A percentile compares a stretch with the other conserved stretches of the same genome.
Evolutionary conservation across 306 rosid genomes (phyloP).

Genomic region (Styphnolobium japonicum): DNA sequence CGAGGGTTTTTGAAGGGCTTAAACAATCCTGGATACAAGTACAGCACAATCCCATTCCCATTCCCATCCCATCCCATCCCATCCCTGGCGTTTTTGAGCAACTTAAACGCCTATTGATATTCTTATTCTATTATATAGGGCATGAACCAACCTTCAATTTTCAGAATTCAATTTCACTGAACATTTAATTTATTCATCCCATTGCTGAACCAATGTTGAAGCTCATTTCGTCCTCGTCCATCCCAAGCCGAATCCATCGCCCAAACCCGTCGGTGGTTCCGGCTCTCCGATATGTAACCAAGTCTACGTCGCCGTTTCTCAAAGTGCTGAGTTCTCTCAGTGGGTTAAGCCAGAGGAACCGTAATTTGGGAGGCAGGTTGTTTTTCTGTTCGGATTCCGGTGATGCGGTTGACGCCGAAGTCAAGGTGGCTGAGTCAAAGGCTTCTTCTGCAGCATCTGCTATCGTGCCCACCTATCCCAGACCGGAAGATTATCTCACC

Average conservation of each 20-base stretch:
- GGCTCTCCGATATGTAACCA: conserved; percentile 42
- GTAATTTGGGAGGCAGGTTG: conserved; percentile 40
- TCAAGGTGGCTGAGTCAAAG: conserved; percentile 52
- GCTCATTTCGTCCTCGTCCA: conserved; percentile 53
- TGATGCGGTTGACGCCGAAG: conserved; percentile 60
- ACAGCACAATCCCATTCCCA: not conserved
- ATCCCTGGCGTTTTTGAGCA: conserved; percentile 49
- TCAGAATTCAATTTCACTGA: not conserved
- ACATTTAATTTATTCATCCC: not conserved
- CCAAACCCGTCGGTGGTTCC: conserved; percentile 32
- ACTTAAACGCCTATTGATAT: not conserved
- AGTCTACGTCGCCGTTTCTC: conserved; percentile 48
- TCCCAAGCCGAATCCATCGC: conserved; percentile 41
- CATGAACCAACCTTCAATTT: conserved; percentile 13
- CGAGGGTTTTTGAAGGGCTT: conserved; percentile 89
- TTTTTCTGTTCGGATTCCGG: conserved; percentile 80
- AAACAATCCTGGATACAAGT: not conserved
- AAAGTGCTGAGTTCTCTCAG: conserved; percentile 51
- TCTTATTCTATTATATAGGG: not conserved
- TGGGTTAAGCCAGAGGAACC: conserved; percentile 30
- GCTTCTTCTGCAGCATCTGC: conserved; percentile 60
- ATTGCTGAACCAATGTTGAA: conserved; percentile 61
- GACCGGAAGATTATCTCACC: conserved; percentile 91
- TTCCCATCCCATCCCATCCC: conserved; percentile 10
- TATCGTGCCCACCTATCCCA: conserved; percentile 77